Evolutionary conservation across 139 green algal genomes (phyloP), one percentile per base, ranked within the genome.

Genomic region (Yamagishiella unicocca): DNA sequence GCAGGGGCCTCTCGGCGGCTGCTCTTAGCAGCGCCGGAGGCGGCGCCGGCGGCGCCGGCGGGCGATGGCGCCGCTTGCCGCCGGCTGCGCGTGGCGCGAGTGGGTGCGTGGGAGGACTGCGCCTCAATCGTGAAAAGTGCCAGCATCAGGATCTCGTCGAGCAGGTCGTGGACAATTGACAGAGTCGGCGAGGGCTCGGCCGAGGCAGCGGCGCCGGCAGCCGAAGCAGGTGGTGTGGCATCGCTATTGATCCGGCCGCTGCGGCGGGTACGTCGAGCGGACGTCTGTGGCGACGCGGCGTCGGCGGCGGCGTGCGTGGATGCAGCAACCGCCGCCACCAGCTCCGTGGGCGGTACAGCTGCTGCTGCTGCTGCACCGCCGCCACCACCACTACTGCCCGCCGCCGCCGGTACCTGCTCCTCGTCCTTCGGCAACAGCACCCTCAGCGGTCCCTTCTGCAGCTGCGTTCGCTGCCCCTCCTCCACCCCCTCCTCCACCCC

Each of bases 121-220:
- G 75, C 78, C 27, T 85, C 78, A 2, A 75, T 66, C 22, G 40
- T 61, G 58, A 85, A 75, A 0, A 75, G 29, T 14, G 78, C 78
- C 2, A 85, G 61, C 37, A 35, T 31, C 9, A 85, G 24, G n/a
- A 85, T 85, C 78, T 85, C 78, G 27, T 75, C 78, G 4, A 85
- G 64, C 9, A 85, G 64, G 0, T 85, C 78, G 8, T 33, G 29
- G 6, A 43, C 78, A 5, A 85, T 35, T 0, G 70, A 35, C 2
- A 55, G 21, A 38, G 38, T 78, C 33, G 67, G 67, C 10, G 35
- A 50, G 31, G 67, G 5, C 4, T 33, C 67, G 35, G 67, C 35
- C 67, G 66, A 9, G 4, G 33, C 4, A 50, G 67, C 2, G 2
- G 50, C 50, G 17, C 14, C 50, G 17, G 50, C 50, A 58, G 50